Conservation (phyloP, 2,329 filamentous ascomycete genomes). For the Periconia sp. region DNA sequence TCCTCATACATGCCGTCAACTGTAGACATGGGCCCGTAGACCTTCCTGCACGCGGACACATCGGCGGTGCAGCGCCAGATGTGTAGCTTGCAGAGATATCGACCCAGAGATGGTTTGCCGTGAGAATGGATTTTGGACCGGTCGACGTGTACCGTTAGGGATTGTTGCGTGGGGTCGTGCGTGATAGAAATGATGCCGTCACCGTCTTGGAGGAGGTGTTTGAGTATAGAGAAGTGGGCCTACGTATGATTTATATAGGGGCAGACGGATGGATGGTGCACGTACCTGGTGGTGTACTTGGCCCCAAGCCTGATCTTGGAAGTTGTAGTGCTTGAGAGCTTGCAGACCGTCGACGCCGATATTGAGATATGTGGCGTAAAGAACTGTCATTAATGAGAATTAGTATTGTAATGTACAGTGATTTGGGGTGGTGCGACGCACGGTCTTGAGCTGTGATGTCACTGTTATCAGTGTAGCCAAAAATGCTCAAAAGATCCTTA, state of each 20-base stretch:
- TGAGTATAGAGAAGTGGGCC: constrained; percentile 16
- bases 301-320: constrained; percentile 11
- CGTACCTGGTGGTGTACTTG: constrained; percentile 17
- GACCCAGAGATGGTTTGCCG: constrained; percentile 14
- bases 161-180: constrained; percentile 1
- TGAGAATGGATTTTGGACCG: constrained; percentile 10
- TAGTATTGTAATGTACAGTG: too few species aligned
- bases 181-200: constrained; percentile 8
- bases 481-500: constrained; percentile 5
- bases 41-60: constrained; percentile 11
- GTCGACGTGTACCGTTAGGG: constrained; percentile 10
- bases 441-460: constrained; percentile 7
- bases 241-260: background rate
- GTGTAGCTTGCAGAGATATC: constrained; percentile 11
- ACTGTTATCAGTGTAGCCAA: constrained; percentile 7
- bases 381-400: too few species aligned
- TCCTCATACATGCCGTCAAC: constrained; percentile 13
- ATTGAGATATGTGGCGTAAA: constrained; percentile 10
- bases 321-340: constrained; percentile 10
- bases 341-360: constrained; percentile 13
- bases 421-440: too few species aligned
- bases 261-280: background rate
- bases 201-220: constrained; percentile 14
- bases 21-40: constrained; percentile 11
- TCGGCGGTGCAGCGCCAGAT: constrained; percentile 20